Base-by-base conservation (phyloP, 371 early-diverging fungal species). In the Batrachochytrium dendrobatidis region DNA sequence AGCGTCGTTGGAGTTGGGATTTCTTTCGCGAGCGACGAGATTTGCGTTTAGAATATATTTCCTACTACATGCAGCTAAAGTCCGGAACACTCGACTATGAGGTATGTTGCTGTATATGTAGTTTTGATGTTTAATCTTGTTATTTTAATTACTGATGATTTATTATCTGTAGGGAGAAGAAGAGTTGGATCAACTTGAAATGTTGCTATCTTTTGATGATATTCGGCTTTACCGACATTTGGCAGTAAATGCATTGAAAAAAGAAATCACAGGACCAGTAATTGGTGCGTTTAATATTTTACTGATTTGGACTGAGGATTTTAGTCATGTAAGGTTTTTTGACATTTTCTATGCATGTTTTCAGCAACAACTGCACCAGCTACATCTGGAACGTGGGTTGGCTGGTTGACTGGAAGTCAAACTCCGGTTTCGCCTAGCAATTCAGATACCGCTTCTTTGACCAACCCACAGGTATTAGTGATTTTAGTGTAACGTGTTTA, bases 161-260 rank as follows among this genome's bases (percentile, higher is more conserved):
- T 39, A 39, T 39, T 39, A 15, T n/a, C 39, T 15, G 31, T 76
- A 88, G 61, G 84, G 89, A 29, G 50, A 66, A 4, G 70, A 75
- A 7, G 71, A 73, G 18, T 68, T 96, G 34, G 79, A 83, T 24
- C 68, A 61, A 17, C 66, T 98, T 32, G 95, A 96, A 64, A 72
- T 81, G 49, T 81, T 81, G 59, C 76, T 95, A 17, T 83, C 84
- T 3, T 93, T 84, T 67, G 86, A 94, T 34, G 97, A 96, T 66
- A 85, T 98, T 34, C 77, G 91, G 31, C 86, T 90, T 52, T 98
- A 93, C 62, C 73, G 96, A n/a, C 83, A 86, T 29, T 69, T 90
- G 8, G 92, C 94, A 0, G 82, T 82, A 57, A 77, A 83, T 18
- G 75, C 79, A 26, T 65, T 95, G 28, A 83, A 83, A 49, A 63